Evolutionary conservation across 257 asterid species (phyloP), one percentile per base, ranked within the genome.

Genomic region (Salvia rosmarinus): DNA sequence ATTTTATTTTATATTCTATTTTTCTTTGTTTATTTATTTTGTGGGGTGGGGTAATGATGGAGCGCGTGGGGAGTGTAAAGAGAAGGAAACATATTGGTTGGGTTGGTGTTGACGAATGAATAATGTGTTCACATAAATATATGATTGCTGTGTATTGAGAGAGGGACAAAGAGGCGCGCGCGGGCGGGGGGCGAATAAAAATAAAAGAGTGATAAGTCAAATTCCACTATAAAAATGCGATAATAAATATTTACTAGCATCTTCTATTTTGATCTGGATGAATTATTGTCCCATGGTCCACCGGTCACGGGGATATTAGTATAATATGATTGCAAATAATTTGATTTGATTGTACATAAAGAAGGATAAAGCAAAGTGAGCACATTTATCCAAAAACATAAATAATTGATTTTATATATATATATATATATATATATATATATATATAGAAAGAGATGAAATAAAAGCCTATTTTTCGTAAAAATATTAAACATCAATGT

Each of bases 31-130:
- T n/a, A 13, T 59, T 59, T 71, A 60, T 47, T 42, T 42, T 62
- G 35, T 42, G 61, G 64, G 7, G 14, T n/a, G 74, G 67, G 30
- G 73, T 77, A 84, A 79, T 72, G 49, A 74, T 72, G 68, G 54
- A 47, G 81, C 64, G 76, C 81, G 63, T 85, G 70, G 56, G 34
- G 47, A 1, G 13, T 19, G 71, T 61, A 40, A 67, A 16, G 42
- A 3, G 34, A 68, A 34, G 78, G 82, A 23, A 64, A 75, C 76
- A 76, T 3, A 39, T 71, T 71, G 73, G 85, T 73, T 76, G 84
- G 80, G 77, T 83, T 82, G 85, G 74, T 80, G 75, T 83, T 83
- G 87, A 80, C 84, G 77, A 75, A 50, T 72, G 68, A 46, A 57
- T 72, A 34, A 13, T 39, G 78, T 79, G 77, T 66, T 46, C 68